Evolutionary conservation across 2,329 filamentous ascomycete genomes (phyloP).

Genomic region (Aspergillus udagawae): DNA sequence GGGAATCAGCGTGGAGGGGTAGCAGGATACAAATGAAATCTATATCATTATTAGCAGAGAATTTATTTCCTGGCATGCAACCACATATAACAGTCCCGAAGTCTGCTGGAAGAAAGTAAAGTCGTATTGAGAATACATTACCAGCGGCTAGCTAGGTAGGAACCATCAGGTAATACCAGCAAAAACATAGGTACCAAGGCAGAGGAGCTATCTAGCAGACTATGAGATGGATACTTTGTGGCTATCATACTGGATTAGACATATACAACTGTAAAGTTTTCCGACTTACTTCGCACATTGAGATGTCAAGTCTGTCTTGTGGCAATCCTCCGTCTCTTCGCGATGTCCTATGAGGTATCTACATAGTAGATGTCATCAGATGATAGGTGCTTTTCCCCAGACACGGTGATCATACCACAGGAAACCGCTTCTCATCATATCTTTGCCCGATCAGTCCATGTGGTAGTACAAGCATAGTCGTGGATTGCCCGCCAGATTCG

Average conservation of each 20-base stretch:
- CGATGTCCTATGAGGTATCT: too few species aligned
- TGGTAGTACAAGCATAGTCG: background rate
- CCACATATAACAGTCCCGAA: background rate
- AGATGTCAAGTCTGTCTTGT: background rate
- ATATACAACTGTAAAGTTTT: background rate
- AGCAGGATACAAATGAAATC: background rate
- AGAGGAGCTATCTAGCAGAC: too few species aligned
- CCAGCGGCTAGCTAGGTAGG: too few species aligned
- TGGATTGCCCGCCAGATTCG: too few species aligned
- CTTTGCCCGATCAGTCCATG: background rate
- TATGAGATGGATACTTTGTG: too few species aligned
- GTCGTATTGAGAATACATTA: background rate
- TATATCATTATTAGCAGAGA: background rate
- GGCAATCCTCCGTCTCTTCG: background rate
- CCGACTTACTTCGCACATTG: background rate
- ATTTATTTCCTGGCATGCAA: background rate
- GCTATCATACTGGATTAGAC: too few species aligned
- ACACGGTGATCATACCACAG: background rate
- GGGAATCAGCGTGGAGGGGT: background rate
- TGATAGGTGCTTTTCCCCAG: constrained; percentile 11
- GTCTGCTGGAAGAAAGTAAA: background rate
- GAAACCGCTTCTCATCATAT: background rate
- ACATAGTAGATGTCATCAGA: constrained; percentile 13
- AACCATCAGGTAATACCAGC: too few species aligned
- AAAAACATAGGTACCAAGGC: too few species aligned